A percentile compares a stretch with the other conserved stretches of the same genome.
Evolutionary conservation across 169 alveolate genomes (phyloP).

Genomic region (Plasmodium fragile): DNA sequence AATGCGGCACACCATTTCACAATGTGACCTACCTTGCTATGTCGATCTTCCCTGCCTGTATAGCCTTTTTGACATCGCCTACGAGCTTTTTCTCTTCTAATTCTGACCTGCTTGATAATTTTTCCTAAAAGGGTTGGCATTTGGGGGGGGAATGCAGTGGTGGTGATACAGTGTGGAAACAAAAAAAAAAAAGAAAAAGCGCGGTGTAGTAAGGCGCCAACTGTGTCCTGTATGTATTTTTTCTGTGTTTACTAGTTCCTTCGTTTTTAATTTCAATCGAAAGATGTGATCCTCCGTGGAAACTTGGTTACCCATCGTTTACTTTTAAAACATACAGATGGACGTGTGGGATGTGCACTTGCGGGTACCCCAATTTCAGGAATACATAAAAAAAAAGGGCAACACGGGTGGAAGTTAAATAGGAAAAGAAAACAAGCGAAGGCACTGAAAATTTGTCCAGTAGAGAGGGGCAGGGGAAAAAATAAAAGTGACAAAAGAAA

Average conservation of each 20-base stretch:
- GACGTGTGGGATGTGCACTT: neutral
- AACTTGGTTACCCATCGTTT: slow-evolving; percentile 55
- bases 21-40: slow-evolving; percentile 48
- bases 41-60: slow-evolving; percentile 73
- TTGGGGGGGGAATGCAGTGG: neutral
- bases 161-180: neutral
- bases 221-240: neutral
- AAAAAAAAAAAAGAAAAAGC: neutral
- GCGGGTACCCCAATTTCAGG: neutral
- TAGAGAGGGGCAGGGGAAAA: neutral
- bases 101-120: slow-evolving; percentile 63
- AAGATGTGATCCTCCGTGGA: slow-evolving; percentile 75
- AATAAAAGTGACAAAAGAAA: neutral
- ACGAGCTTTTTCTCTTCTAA: slow-evolving; percentile 49
- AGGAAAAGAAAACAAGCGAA: neutral
- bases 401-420: neutral
- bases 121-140: slow-evolving; percentile 27
- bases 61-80: slow-evolving; percentile 57
- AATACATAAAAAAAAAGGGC: neutral
- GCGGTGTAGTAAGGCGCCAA: neutral
- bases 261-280: slow-evolving; percentile 68
- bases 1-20: neutral
- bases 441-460: neutral
- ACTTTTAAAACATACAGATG: neutral
- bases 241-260: slow-evolving; percentile 57